Evolutionary conservation across 2,329 filamentous ascomycete species (phyloP).

Genomic region (Colletotrichum costaricense): DNA sequence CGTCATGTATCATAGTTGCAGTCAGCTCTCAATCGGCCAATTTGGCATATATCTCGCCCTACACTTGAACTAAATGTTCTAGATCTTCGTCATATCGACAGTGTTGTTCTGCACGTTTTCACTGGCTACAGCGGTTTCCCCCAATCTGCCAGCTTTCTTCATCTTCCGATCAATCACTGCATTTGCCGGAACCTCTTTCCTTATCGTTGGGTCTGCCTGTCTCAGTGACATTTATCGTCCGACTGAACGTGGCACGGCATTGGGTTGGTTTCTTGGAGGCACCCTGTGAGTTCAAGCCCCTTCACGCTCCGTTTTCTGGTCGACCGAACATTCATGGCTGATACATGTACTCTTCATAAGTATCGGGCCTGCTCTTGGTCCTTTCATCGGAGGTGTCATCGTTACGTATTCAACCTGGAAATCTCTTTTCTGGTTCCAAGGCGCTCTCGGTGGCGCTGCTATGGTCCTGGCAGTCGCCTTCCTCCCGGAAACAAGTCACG

Average conservation of each 20-base stretch:
- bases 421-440: slow-evolving; percentile 78
- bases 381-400: slow-evolving; percentile 75
- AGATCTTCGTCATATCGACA: slow-evolving; percentile 39
- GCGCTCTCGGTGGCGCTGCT: slow-evolving; percentile 68
- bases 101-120: slow-evolving; percentile 71
- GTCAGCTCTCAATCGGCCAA: not conserved
- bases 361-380: slow-evolving; percentile 72
- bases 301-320: not conserved
- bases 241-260: slow-evolving; percentile 72
- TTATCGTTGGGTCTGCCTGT: slow-evolving; percentile 73
- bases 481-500: slow-evolving; percentile 76
- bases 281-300: slow-evolving; percentile 54
- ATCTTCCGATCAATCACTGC: slow-evolving; percentile 77
- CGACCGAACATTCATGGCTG: not conserved
- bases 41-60: not conserved
- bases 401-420: slow-evolving; percentile 76
- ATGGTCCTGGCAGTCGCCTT: slow-evolving; percentile 67
- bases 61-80: slow-evolving; percentile 16
- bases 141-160: slow-evolving; percentile 74
- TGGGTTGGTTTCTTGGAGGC: slow-evolving; percentile 75
- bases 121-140: slow-evolving; percentile 73
- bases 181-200: slow-evolving; percentile 76
- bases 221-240: slow-evolving; percentile 69
- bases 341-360: not conserved
- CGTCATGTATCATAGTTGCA: slow-evolving; percentile 18